phyloP scores from a whole-genome alignment of 139 green algal genomes.

The Chara braunii region DNA sequence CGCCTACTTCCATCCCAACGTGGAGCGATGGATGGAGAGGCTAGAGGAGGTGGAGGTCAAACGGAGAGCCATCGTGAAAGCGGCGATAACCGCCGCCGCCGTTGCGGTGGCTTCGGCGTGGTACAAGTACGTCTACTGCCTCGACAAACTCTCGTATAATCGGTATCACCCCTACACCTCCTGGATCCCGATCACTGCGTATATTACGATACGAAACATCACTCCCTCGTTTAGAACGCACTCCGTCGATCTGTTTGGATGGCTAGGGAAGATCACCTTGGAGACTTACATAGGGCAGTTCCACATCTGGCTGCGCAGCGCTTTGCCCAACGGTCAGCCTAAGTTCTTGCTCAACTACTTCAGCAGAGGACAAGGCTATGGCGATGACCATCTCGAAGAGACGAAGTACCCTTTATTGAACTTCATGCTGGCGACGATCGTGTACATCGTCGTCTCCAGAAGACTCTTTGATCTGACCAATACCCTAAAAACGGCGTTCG shows the following conservation, averaged over 20 bases:
- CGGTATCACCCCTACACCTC: conserved; percentile 87
- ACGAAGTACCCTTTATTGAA: conserved; percentile 81
- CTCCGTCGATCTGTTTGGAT: conserved; percentile 48
- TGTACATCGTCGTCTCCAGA: conserved; percentile 57
- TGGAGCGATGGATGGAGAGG: conserved; percentile 40
- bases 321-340: conserved; percentile 72
- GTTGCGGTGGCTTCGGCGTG: conserved; percentile 27
- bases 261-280: conserved; percentile 93
- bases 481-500: conserved; percentile 61
- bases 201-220: no score
- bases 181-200: conserved; percentile 94
- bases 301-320: conserved; percentile 78
- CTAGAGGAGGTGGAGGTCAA: conserved; percentile 33
- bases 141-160: conserved; percentile 90
- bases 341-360: conserved; percentile 62
- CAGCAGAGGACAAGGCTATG: no score
- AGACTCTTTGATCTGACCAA: conserved; percentile 82
- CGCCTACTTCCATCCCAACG: conserved; percentile 65
- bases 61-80: conserved; percentile 5
- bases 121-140: conserved; percentile 44
- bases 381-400: no score
- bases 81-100: conserved; percentile 9
- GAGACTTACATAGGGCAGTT: conserved; percentile 92
- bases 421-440: conserved; percentile 65
- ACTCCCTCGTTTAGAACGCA: conserved; percentile 45